These are phyloP conservation scores for Aspergillus sclerotioniger DNA, from an alignment of 495 filamentous ascomycete genomes.

Conservation along the genomic window DNA sequence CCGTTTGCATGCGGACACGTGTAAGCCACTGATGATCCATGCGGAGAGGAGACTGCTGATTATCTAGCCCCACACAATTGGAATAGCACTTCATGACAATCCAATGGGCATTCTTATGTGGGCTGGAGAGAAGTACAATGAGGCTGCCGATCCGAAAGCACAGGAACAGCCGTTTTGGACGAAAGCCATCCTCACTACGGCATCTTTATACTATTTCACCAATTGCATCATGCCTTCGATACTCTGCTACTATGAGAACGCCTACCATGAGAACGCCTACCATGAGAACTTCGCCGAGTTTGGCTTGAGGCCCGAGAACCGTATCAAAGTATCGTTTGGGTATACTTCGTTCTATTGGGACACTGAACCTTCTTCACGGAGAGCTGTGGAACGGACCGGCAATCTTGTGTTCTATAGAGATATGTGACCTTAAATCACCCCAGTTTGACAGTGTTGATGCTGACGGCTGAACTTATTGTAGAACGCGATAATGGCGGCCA, in stretches of 20 bases:
- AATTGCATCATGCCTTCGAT: slow-evolving; percentile 17
- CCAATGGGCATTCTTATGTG: slow-evolving; percentile 37
- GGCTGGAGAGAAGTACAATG: slow-evolving; percentile 34
- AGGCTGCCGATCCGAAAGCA: slow-evolving; percentile 12
- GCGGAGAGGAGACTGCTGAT: too few species aligned
- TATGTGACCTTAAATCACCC: background rate
- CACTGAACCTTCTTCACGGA: background rate
- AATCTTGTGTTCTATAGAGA: slow-evolving; percentile 26
- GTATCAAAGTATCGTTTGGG: slow-evolving; percentile 3
- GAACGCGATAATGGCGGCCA: slow-evolving; percentile 24
- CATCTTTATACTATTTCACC: slow-evolving; percentile 35
- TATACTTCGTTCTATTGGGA: slow-evolving; percentile 17
- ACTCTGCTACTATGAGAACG: slow-evolving; percentile 19
- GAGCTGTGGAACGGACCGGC: slow-evolving; percentile 16
- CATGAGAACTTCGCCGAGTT: slow-evolving; percentile 15
- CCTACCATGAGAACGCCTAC: slow-evolving; percentile 12
- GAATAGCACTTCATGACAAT: slow-evolving; percentile 36
- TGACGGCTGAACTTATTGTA: slow-evolving; percentile 1
- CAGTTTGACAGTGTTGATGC: background rate
- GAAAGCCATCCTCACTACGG: slow-evolving; percentile 20
- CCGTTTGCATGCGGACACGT: slow-evolving; percentile 11
- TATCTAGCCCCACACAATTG: slow-evolving; percentile 32
- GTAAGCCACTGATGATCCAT: background rate
- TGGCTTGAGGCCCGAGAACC: slow-evolving; percentile 18
- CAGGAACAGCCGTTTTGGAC: slow-evolving; percentile 17